These are phyloP conservation scores for Phytophthora cactorum DNA, from an alignment of 352 stramenopile species.

Conservation along the genomic window DNA sequence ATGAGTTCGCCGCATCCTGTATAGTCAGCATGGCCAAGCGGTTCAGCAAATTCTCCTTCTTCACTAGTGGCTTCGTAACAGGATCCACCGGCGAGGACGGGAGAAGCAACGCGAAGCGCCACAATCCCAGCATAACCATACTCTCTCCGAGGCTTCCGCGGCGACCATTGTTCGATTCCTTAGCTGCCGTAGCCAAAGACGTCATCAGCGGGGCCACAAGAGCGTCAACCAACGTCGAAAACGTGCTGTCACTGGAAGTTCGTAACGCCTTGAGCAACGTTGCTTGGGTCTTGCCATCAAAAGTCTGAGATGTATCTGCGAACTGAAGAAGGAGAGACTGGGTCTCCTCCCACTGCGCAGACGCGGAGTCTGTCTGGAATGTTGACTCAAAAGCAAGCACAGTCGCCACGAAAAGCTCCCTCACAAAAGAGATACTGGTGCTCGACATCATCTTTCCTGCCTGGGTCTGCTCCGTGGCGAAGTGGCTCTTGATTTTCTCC, in stretches of 20 bases:
- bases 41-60: slow-evolving; percentile 92
- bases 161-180: slow-evolving; percentile 3
- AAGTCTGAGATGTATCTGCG: slow-evolving; percentile 11
- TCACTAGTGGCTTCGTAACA: slow-evolving; percentile 93
- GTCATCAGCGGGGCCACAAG: slow-evolving; percentile 47
- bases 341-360: slow-evolving; percentile 35
- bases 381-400: slow-evolving; percentile 63
- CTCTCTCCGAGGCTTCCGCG: slow-evolving; percentile 57
- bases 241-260: slow-evolving; percentile 45
- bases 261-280: slow-evolving; percentile 40
- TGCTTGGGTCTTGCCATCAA: slow-evolving; percentile 24
- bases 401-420: slow-evolving; percentile 56
- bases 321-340: slow-evolving; percentile 35
- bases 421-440: slow-evolving; percentile 39
- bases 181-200: slow-evolving; percentile 26
- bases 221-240: slow-evolving; percentile 41
- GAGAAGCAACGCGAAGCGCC: slow-evolving; percentile 93
- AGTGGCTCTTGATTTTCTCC: slow-evolving; percentile 59
- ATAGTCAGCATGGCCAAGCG: slow-evolving; percentile 81
- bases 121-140: slow-evolving; percentile 92
- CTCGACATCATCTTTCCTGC: slow-evolving; percentile 22
- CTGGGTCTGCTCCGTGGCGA: slow-evolving; percentile 32
- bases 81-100: slow-evolving; percentile 97
- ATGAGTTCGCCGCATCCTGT: slow-evolving; percentile 60
- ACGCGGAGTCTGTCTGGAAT: slow-evolving; percentile 29